phyloP scores from a whole-genome alignment of 257 asterid genomes.

The Lycium ferocissimum region DNA sequence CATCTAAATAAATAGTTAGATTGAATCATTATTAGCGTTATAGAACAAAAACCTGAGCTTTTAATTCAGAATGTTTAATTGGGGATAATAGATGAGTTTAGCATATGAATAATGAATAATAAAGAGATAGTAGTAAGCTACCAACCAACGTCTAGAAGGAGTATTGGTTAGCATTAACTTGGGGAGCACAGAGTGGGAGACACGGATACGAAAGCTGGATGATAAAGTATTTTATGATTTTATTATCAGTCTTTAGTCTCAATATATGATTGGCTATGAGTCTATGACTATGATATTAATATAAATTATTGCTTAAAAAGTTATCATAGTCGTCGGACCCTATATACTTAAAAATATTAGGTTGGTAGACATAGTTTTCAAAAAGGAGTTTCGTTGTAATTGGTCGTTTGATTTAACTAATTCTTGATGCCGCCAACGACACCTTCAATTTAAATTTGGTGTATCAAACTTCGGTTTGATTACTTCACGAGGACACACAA shows the following conservation, averaged over 20 bases:
- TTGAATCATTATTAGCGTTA: background rate
- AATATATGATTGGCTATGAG: constrained; percentile 18
- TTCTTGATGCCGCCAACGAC: background rate
- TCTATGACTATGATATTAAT: background rate
- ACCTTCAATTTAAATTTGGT: background rate
- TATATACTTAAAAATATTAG: background rate
- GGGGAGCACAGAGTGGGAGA: constrained; percentile 26
- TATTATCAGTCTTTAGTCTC: background rate
- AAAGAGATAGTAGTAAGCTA: too few relatives aligned
- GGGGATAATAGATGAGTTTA: too few relatives aligned
- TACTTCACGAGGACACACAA: background rate
- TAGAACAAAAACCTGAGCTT: background rate
- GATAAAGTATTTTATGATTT: background rate
- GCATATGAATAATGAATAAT: too few relatives aligned
- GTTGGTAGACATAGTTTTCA: constrained; percentile 17
- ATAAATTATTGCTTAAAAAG: background rate
- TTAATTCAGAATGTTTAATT: background rate
- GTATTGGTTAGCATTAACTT: constrained; percentile 6
- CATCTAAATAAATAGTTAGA: background rate
- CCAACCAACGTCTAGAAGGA: background rate
- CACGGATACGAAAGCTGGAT: constrained; percentile 29
- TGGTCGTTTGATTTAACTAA: background rate
- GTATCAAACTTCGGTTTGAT: background rate
- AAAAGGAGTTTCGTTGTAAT: background rate
- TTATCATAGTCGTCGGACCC: background rate